Conservation (phyloP, 345 rosid genomes). For the Eutrema heterophyllum region DNA sequence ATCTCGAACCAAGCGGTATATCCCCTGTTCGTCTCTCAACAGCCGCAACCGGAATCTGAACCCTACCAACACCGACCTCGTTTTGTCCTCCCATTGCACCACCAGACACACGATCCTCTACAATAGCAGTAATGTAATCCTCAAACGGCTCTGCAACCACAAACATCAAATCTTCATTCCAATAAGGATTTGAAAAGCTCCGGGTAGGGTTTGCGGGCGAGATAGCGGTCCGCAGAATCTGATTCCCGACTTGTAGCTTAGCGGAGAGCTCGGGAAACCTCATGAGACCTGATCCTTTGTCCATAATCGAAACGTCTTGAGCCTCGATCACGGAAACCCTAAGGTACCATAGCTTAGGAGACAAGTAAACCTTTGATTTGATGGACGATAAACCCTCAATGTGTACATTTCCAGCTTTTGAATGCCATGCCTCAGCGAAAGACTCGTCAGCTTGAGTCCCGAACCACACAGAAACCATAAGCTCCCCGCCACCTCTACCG, state of each 20-base stretch:
- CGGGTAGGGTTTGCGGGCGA: conserved; percentile 35
- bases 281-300: conserved; percentile 40
- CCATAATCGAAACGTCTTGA: conserved; percentile 52
- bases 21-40: conserved; percentile 50
- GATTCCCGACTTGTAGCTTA: conserved; percentile 61
- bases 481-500: conserved; percentile 41
- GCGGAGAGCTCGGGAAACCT: conserved; percentile 51
- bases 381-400: conserved; percentile 40
- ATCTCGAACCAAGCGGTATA: conserved; percentile 50
- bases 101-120: conserved; percentile 52
- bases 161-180: conserved; percentile 71
- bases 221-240: conserved; percentile 48
- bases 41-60: conserved; percentile 40
- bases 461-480: conserved; percentile 72
- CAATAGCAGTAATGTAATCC: conserved; percentile 46
- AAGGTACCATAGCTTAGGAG: conserved; percentile 74
- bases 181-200: conserved; percentile 54
- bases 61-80: conserved; percentile 51
- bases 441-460: conserved; percentile 84
- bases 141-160: conserved; percentile 75
- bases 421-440: conserved; percentile 73
- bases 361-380: conserved; percentile 66
- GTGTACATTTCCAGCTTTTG: conserved; percentile 62
- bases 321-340: conserved; percentile 64
- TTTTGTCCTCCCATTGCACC: conserved; percentile 29